These are phyloP conservation scores for Tulasnella sp. DNA, from an alignment of 768 basidiomycete genomes.

Conservation along the genomic window DNA sequence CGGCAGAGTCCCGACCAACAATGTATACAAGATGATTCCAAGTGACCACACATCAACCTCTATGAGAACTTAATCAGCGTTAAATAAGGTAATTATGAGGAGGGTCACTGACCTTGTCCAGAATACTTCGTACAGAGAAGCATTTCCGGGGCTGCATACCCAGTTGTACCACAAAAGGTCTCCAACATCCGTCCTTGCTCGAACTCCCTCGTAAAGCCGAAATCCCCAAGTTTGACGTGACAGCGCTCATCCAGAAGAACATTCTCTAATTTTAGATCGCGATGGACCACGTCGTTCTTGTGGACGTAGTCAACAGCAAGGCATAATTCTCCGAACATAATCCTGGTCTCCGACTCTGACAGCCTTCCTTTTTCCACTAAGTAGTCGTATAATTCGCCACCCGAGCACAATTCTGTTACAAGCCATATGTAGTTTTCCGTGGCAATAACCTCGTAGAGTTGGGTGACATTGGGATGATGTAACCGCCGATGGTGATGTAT, in stretches of 20 bases:
- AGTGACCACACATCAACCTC: conserved; percentile 96
- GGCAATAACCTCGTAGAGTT: conserved; percentile 95
- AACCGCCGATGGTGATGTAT: conserved; percentile 97
- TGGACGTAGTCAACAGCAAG: conserved; percentile 91
- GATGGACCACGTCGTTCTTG: conserved; percentile 83
- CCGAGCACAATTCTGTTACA: conserved; percentile 89
- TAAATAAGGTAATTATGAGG: not conserved
- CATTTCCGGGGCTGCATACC: conserved; percentile 85
- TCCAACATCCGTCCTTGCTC: conserved; percentile 68
- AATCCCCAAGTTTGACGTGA: conserved; percentile 85
- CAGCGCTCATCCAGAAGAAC: conserved; percentile 83
- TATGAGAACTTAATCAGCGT: conserved; percentile 24
- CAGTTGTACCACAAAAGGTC: conserved; percentile 91
- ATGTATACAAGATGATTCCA: conserved; percentile 79
- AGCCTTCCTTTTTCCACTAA: conserved; percentile 88
- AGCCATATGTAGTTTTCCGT: conserved; percentile 95
- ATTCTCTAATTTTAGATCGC: conserved; percentile 94
- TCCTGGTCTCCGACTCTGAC: conserved; percentile 65
- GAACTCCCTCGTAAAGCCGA: conserved; percentile 90
- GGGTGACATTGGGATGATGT: conserved; percentile 89
- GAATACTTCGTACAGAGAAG: conserved; percentile 75
- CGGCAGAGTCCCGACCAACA: conserved; percentile 78
- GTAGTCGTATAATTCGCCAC: conserved; percentile 97
- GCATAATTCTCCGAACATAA: conserved; percentile 92
- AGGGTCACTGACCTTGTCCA: conserved; percentile 56